Evolutionary conservation across 2,329 filamentous ascomycete species (phyloP), one percentile per base, ranked within the genome.

Genomic region (Polychaeton citri): DNA sequence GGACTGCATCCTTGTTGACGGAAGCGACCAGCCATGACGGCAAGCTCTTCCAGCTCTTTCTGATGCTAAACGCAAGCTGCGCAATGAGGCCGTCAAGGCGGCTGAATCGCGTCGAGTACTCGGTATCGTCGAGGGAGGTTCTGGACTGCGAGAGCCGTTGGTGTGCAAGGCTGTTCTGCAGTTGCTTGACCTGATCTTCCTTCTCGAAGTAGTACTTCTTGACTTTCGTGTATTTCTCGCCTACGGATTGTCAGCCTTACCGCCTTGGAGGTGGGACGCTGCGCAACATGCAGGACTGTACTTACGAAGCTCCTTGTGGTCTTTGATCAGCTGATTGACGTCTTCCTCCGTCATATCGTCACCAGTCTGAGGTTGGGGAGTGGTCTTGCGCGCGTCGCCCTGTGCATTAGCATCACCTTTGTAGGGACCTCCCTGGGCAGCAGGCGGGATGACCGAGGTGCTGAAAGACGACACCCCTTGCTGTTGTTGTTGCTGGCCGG

Each of bases 191-290:
- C 59, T 95, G 87, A 13, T 77, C 71, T 46, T 79, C 81, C 49
- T 93, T 80, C 45, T 96, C 90, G 58, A 96, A 96, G 57, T 95
- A 98, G 50, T 95, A 82, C 38, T 86, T 79, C 66, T 98, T 98
- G 39, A 98, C 88, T 55, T 95, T 94, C 58, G 92, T 92, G 58
- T 98, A 98, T 64, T 98, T 98, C 47, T 76, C 76, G 53, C 90
- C 87, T 94, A 35, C 40, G 40, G n/a, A 19, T 28, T 17, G 38
- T 50, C 21, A 50, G 45, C 7, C n/a, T 21, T 21, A 21, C 17
- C 17, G 19, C 8, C n/a, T n/a, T n/a, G 17, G 13, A 24, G 32
- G 31, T 35, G n/a, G 32, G 13, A 12, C 19, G 15, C 30, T 19
- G 10, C 10, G 24, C 6, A 10, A n/a, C 19, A 10, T 9, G n/a